Percentiles rank a stretch among this genome's conserved stretches.
These are phyloP conservation scores for Fusarium haematococcum DNA, from an alignment of 2,329 filamentous ascomycete genomes.

Conservation along the genomic window DNA sequence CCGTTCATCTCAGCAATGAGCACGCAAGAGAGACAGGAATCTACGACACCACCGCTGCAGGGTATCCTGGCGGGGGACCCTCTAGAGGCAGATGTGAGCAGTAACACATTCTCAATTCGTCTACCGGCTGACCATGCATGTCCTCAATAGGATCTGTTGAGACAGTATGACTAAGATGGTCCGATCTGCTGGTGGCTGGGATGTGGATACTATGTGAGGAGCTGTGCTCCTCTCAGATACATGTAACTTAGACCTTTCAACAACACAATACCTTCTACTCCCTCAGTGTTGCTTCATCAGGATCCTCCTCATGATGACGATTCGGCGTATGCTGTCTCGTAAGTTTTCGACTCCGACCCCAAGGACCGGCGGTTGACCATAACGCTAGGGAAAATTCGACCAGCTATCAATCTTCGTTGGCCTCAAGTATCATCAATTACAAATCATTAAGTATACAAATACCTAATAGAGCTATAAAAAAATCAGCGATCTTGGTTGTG, in stretches of 20 bases:
- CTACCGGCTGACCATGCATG: not conserved
- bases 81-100: not conserved
- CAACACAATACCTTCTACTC: too few species aligned
- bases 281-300: too few species aligned
- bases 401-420: not conserved
- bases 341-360: not conserved
- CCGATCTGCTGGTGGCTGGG: too few species aligned
- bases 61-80: not conserved
- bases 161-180: too few species aligned
- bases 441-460: too few species aligned
- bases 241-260: too few species aligned
- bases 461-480: too few species aligned
- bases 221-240: too few species aligned
- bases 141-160: not conserved
- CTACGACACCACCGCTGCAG: not conserved
- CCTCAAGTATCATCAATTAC: not conserved
- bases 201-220: too few species aligned
- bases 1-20: not conserved
- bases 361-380: not conserved
- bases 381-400: not conserved
- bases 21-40: not conserved
- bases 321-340: not conserved
- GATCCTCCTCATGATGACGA: not conserved
- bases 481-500: too few species aligned
- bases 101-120: not conserved